phyloP scores from a whole-genome alignment of 345 rosid genomes.

The Chamaenerion angustifolium region DNA sequence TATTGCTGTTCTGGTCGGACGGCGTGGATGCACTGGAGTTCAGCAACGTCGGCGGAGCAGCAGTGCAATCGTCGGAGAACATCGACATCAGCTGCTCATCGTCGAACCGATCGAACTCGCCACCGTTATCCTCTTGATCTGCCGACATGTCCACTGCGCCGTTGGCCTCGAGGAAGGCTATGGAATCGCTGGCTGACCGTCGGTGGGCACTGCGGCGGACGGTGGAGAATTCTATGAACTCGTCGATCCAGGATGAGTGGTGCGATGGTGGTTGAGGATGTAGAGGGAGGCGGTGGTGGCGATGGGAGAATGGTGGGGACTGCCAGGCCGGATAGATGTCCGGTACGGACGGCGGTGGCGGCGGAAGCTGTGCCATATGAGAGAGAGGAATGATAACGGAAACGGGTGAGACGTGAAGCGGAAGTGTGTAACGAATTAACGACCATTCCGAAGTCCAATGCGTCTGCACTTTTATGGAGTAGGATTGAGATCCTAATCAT shows the following conservation, averaged over 20 bases:
- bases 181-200: conserved; percentile 70
- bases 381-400: conserved; percentile 11
- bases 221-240: conserved; percentile 76
- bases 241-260: conserved; percentile 51
- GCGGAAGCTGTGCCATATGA: conserved; percentile 7
- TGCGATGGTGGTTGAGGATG: conserved; percentile 3
- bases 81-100: conserved; percentile 59
- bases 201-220: conserved; percentile 62
- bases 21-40: conserved; percentile 43
- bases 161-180: conserved; percentile 54
- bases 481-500: too few species aligned
- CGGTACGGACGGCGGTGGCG: neutral
- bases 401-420: neutral
- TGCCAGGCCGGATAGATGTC: neutral
- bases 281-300: conserved; percentile 4
- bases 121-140: neutral
- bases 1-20: conserved; percentile 51
- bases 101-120: conserved; percentile 35
- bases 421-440: neutral
- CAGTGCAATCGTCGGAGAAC: conserved; percentile 42
- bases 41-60: conserved; percentile 13
- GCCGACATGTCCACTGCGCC: neutral
- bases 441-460: neutral
- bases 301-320: conserved; percentile 5
- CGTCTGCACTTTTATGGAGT: too few species aligned